Conservation (phyloP, 352 stramenopile genomes). For the Thalassiosira oceanica region DNA sequence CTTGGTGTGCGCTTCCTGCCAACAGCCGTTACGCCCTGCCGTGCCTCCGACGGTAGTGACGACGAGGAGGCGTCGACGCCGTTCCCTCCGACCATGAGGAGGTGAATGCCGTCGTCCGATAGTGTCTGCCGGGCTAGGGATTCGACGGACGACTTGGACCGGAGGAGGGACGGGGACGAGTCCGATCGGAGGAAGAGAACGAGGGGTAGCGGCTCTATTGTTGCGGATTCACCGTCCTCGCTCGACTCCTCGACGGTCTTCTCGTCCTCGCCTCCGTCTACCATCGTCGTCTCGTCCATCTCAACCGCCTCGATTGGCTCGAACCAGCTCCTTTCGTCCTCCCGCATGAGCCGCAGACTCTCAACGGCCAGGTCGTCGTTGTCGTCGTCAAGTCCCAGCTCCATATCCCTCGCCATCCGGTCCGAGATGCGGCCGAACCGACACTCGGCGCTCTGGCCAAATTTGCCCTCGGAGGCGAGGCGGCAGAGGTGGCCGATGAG, state of each 20-base stretch:
- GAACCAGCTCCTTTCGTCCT: conserved; percentile 63
- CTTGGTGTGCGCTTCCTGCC: conserved; percentile 1
- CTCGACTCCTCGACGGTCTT: neutral
- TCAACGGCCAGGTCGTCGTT: conserved; percentile 72
- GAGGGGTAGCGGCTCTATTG: conserved; percentile 46
- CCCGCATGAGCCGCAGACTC: conserved; percentile 70
- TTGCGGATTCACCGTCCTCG: neutral
- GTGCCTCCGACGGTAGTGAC: conserved; percentile 21
- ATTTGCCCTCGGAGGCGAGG: conserved; percentile 58
- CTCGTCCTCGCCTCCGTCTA: neutral
- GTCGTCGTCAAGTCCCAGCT: conserved; percentile 71
- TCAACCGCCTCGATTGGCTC: conserved; percentile 10
- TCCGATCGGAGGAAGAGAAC: conserved; percentile 73
- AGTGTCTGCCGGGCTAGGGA: conserved; percentile 68
- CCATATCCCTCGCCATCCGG: conserved; percentile 70
- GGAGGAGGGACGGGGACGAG: conserved; percentile 58
- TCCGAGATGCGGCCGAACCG: conserved; percentile 57
- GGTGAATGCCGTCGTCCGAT: conserved; percentile 63
- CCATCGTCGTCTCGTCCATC: neutral
- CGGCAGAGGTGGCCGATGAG: conserved; percentile 64
- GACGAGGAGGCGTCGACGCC: conserved; percentile 68
- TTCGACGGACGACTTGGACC: conserved; percentile 74
- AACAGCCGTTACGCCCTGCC: no score
- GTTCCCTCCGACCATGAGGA: conserved; percentile 70
- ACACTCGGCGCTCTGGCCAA: conserved; percentile 10